Percentiles rank a stretch among this genome's conserved stretches.
Conservation (phyloP, 2,329 filamentous ascomycete genomes). For the Hypoxylon sp. region DNA sequence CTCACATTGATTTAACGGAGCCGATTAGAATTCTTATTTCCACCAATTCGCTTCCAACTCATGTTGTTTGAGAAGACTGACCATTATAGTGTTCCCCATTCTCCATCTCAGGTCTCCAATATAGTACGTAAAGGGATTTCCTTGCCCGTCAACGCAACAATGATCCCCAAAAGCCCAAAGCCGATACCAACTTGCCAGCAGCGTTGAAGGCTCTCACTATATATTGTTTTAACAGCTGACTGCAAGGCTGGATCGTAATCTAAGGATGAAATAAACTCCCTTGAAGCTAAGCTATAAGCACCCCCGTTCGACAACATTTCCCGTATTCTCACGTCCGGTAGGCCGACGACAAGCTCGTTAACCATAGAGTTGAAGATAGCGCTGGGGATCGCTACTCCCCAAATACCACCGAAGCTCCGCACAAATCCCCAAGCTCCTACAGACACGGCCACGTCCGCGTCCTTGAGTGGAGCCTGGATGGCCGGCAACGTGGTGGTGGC, state of each 20-base stretch:
- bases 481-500: slow-evolving; percentile 57
- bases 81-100: no score
- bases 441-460: slow-evolving; percentile 50
- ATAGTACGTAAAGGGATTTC: no score
- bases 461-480: slow-evolving; percentile 53
- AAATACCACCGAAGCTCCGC: slow-evolving; percentile 57
- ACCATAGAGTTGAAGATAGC: slow-evolving; percentile 53
- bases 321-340: background rate
- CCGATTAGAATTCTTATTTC: background rate
- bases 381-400: slow-evolving; percentile 58
- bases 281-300: slow-evolving; percentile 7
- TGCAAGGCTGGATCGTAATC: background rate
- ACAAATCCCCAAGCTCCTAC: slow-evolving; percentile 57
- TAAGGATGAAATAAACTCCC: background rate
- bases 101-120: no score
- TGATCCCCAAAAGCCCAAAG: no score
- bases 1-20: background rate
- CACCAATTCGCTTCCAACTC: no score
- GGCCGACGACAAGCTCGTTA: background rate
- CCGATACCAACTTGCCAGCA: slow-evolving; percentile 35
- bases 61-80: no score
- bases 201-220: slow-evolving; percentile 21
- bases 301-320: slow-evolving; percentile 1
- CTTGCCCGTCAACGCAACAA: no score
- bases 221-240: background rate